These are phyloP conservation scores for Lachnellula occidentalis DNA, from an alignment of 2,329 filamentous ascomycete species.

Conservation along the genomic window DNA sequence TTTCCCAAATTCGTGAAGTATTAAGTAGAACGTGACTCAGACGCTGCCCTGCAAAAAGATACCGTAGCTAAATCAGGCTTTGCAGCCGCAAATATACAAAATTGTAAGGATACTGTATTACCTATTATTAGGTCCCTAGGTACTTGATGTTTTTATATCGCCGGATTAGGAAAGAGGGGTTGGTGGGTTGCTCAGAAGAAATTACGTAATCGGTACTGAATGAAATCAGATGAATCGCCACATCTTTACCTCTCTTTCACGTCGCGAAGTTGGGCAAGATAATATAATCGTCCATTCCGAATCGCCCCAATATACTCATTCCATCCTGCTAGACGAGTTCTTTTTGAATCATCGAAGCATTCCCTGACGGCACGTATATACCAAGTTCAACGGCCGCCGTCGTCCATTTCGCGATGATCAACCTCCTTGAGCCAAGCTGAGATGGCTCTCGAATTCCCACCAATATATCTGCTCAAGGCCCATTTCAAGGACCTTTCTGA, in stretches of 20 bases:
- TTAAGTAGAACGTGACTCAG: neutral
- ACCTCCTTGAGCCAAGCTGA: neutral
- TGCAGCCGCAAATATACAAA: no score
- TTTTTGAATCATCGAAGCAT: no score
- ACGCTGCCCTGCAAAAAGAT: no score
- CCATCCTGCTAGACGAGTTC: neutral
- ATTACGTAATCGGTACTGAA: neutral
- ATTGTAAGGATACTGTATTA: no score
- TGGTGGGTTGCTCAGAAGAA: neutral
- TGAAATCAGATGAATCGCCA: neutral
- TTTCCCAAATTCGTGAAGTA: neutral
- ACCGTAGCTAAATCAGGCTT: no score
- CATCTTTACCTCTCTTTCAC: no score
- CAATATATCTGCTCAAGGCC: conserved; percentile 59
- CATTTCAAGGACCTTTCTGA: conserved; percentile 32
- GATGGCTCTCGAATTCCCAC: conserved; percentile 23
- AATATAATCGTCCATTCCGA: neutral
- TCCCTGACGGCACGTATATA: no score
- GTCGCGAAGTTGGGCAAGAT: no score
- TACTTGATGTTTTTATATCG: neutral
- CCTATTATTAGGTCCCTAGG: no score
- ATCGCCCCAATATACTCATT: neutral
- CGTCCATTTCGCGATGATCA: neutral
- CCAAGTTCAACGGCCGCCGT: no score
- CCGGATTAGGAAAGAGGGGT: neutral